These are phyloP conservation scores for Umbelopsis sp. DNA, from an alignment of 192 early-diverging fungal species.

Conservation along the genomic window DNA sequence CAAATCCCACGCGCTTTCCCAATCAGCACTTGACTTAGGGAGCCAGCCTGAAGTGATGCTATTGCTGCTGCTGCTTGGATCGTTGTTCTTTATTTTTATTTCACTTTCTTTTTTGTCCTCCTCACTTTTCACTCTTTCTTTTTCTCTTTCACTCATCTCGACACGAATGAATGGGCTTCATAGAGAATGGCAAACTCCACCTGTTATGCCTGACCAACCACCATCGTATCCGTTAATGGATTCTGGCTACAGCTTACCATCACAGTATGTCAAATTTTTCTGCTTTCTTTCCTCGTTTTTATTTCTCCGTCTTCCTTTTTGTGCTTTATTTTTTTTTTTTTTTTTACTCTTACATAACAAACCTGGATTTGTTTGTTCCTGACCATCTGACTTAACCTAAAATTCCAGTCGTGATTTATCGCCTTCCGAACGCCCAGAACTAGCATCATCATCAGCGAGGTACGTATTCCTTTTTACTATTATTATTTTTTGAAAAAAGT, in stretches of 20 bases:
- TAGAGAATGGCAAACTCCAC: slow-evolving; percentile 14
- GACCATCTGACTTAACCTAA: slow-evolving; percentile 2
- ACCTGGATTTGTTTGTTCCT: slow-evolving; percentile 11
- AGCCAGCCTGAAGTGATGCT: neutral
- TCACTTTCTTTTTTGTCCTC: slow-evolving; percentile 16
- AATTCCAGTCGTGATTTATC: slow-evolving; percentile 15
- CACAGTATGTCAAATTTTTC: slow-evolving; percentile 8
- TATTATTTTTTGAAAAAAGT: too few species aligned
- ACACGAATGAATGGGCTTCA: slow-evolving; percentile 17
- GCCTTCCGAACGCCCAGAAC: slow-evolving; percentile 17
- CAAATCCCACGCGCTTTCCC: neutral
- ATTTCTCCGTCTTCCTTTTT: too few species aligned
- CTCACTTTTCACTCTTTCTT: neutral
- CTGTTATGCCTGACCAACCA: slow-evolving; percentile 11
- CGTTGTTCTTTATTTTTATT: neutral
- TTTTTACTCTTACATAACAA: neutral
- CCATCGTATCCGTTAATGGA: slow-evolving; percentile 13
- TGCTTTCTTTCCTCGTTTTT: neutral
- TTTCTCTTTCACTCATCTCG: slow-evolving; percentile 15
- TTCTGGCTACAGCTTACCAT: slow-evolving; percentile 11
- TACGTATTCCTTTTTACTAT: neutral
- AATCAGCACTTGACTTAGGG: slow-evolving; percentile 23
- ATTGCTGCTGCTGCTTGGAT: neutral
- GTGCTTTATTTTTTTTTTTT: neutral
- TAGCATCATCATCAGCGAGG: slow-evolving; percentile 13